phyloP scores from a whole-genome alignment of 768 basidiomycete species.

The Panaeolus cyanescens region DNA sequence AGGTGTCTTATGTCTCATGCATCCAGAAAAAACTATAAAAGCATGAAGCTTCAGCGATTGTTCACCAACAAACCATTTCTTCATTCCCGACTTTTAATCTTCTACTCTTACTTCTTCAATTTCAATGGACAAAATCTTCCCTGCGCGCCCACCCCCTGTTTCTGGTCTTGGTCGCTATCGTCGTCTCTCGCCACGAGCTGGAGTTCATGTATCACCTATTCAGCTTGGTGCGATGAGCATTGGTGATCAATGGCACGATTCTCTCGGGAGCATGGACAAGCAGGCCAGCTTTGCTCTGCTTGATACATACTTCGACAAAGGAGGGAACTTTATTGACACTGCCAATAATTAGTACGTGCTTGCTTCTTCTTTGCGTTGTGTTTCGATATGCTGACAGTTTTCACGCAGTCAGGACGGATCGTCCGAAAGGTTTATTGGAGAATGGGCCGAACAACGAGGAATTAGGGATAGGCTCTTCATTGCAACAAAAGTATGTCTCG shows the following conservation, averaged over 20 bases:
- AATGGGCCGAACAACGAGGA: slow-evolving; percentile 41
- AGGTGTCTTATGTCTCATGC: too few relatives aligned
- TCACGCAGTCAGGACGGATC: slow-evolving; percentile 31
- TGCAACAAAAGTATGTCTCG: slow-evolving; percentile 25
- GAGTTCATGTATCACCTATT: slow-evolving; percentile 49
- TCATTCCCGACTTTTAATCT: too few relatives aligned
- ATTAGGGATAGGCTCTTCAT: slow-evolving; percentile 41
- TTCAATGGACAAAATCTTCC: slow-evolving; percentile 2
- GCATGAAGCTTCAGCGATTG: too few relatives aligned
- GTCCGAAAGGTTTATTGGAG: slow-evolving; percentile 42
- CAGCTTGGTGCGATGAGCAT: slow-evolving; percentile 50
- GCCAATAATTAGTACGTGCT: slow-evolving; percentile 36
- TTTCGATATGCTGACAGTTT: too few relatives aligned
- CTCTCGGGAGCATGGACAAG: slow-evolving; percentile 37
- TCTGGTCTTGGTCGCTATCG: slow-evolving; percentile 39
- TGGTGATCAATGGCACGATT: slow-evolving; percentile 40
- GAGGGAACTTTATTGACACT: slow-evolving; percentile 46
- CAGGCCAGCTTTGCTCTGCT: slow-evolving; percentile 40
- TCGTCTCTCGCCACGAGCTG: slow-evolving; percentile 38
- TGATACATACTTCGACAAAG: slow-evolving; percentile 37
- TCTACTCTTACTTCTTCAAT: too few relatives aligned
- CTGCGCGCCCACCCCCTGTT: slow-evolving; percentile 22
- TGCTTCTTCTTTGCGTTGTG: background rate
- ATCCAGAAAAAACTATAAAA: too few relatives aligned
- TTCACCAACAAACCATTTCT: too few relatives aligned